A percentile compares a stretch with the other conserved stretches of the same genome.
phyloP scores from a whole-genome alignment of 1,284 basidiomycete genomes.

The Pascua sp. region DNA sequence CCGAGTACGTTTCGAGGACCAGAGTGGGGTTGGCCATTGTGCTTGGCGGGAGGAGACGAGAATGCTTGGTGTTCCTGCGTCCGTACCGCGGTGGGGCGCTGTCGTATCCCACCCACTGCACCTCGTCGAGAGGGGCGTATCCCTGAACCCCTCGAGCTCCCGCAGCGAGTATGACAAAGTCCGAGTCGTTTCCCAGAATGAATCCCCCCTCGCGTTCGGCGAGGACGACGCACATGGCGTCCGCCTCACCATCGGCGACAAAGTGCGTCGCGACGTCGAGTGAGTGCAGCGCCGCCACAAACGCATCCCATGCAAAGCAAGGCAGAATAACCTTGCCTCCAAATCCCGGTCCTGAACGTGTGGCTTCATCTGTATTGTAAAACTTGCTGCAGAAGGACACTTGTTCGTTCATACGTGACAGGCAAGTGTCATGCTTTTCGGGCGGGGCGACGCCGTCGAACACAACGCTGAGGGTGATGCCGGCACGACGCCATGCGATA shows the following conservation, averaged over 20 bases:
- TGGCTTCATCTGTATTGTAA: slow-evolving; percentile 71
- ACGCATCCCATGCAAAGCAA: slow-evolving; percentile 63
- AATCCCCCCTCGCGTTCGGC: slow-evolving; percentile 70
- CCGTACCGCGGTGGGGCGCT: slow-evolving; percentile 28
- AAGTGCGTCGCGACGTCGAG: slow-evolving; percentile 48
- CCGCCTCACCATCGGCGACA: slow-evolving; percentile 80
- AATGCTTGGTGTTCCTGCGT: no score
- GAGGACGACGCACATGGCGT: slow-evolving; percentile 77
- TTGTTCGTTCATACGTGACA: slow-evolving; percentile 59
- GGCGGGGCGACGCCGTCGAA: slow-evolving; percentile 79
- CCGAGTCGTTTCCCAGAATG: slow-evolving; percentile 74
- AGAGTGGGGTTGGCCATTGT: slow-evolving; percentile 47
- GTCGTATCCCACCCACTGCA: slow-evolving; percentile 62
- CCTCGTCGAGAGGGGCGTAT: slow-evolving; percentile 74
- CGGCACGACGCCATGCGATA: slow-evolving; percentile 66
- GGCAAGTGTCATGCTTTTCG: slow-evolving; percentile 68
- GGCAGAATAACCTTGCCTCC: slow-evolving; percentile 61
- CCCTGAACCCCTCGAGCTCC: slow-evolving; percentile 58
- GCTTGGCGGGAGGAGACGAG: slow-evolving; percentile 60
- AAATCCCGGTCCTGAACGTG: slow-evolving; percentile 68
- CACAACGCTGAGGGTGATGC: slow-evolving; percentile 74
- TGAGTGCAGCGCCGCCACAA: slow-evolving; percentile 59
- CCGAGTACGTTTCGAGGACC: slow-evolving; percentile 60
- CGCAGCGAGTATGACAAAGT: slow-evolving; percentile 72
- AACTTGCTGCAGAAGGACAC: slow-evolving; percentile 69